Base-by-base conservation (phyloP, 2,329 filamentous ascomycete species). In the Aspergillus sp. region DNA sequence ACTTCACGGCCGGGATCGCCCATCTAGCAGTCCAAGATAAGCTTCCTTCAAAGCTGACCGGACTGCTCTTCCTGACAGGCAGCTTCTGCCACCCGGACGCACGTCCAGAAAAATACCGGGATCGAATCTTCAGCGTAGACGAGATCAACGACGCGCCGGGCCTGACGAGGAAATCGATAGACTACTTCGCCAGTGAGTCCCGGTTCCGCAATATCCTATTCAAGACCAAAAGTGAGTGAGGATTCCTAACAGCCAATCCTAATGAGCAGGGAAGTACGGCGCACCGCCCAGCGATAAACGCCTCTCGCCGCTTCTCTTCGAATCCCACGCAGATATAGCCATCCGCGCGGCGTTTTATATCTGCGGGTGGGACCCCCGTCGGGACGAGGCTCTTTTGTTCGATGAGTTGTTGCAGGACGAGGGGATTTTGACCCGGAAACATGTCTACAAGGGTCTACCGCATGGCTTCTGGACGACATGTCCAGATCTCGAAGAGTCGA, bases 331-430 rank as follows among this genome's bases (percentile, higher is more conserved):
- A 6, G 52, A 61, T 18, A 67, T 75, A 36, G 69, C 71, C 4
- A 55, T 65, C 6, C 74, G 71, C 58, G 76, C 78, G 0, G 79
- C 77, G 59, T 81, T 83, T 63, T 77, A 81, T 63, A 75, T 83
- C 18, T 80, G 77, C 32, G 81, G 81, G 0, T 67, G 77, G 61
- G 82, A 83, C 67, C 80, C 81, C 0, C 63, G 81, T 52, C 71
- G 81, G 18, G 81, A 84, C 50, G 81, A 84, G 62, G 80, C 76
- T 2, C 69, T 83, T 36, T 65, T 84, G 6, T 79, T 82, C 49
- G 80, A 81, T 61, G 65, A 77, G 18, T 51, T 75, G 10, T 56
- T 81, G 60, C 69, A 78, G 26, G 68, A 75, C 45, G 60, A 56
- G 18, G 74, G 76, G 0, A 69, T 78, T 14, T 61, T 74, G 64